Evolutionary conservation across 805 yeast genomes (phyloP).

Genomic region (Debaryomyces prosopidis): DNA sequence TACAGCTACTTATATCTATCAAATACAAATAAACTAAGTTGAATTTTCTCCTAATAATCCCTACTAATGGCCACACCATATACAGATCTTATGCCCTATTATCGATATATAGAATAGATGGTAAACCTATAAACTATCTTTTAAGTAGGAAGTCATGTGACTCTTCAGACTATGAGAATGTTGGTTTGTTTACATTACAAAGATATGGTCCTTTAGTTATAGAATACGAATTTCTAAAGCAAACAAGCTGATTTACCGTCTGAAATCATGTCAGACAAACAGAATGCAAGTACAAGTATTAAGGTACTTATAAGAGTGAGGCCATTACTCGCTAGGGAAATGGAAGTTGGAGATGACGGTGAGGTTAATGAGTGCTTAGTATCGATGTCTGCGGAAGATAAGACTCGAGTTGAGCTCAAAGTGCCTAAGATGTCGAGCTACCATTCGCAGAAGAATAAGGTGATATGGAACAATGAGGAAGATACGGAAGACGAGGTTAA

Average conservation of each 20-base stretch:
- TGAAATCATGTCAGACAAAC: background rate
- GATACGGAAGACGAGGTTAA: slow-evolving; percentile 20
- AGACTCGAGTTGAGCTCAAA: slow-evolving; percentile 15
- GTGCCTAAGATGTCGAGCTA: slow-evolving; percentile 23
- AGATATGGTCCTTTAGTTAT: no score
- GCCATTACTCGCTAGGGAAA: slow-evolving; percentile 41
- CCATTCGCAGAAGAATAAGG: slow-evolving; percentile 9
- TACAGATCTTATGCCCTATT: no score
- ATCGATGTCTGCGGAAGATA: slow-evolving; percentile 28
- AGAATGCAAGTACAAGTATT: slow-evolving; percentile 26
- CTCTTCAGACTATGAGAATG: no score
- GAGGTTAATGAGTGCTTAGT: slow-evolving; percentile 22
- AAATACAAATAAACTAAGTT: no score
- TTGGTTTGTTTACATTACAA: no score
- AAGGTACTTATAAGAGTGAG: slow-evolving; percentile 55
- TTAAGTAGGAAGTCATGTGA: no score
- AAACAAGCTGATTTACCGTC: background rate
- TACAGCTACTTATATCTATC: no score
- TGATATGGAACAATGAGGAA: slow-evolving; percentile 5
- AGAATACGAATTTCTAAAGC: background rate
- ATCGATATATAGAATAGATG: no score
- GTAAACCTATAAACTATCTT: no score
- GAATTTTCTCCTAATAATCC: no score
- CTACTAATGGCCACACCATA: no score
- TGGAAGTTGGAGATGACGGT: slow-evolving; percentile 4